A percentile compares a stretch with the other conserved stretches of the same genome.
Conservation (phyloP, 164 flowering plant genomes). For the Nelumbo lutea region DNA sequence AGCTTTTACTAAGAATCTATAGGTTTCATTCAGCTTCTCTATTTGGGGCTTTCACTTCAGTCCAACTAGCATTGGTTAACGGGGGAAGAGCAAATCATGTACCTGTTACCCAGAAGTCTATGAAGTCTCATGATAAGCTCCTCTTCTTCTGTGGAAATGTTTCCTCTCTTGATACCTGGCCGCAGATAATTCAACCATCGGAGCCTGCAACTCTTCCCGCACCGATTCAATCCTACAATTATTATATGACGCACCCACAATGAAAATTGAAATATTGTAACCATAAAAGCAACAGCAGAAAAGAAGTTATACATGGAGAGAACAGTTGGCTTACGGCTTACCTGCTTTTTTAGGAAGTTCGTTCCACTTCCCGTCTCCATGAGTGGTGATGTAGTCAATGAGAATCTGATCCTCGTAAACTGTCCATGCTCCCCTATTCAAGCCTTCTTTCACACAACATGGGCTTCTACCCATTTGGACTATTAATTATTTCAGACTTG, state of each 20-base stretch:
- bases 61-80: too few species aligned
- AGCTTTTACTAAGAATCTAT: too few species aligned
- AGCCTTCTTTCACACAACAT: slow-evolving; percentile 22
- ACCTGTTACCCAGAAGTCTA: slow-evolving; percentile 14
- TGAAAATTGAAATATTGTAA: too few species aligned
- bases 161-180: not conserved
- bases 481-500: too few species aligned
- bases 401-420: slow-evolving; percentile 26
- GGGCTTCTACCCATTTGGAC: slow-evolving; percentile 31
- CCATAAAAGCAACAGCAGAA: not conserved
- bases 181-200: slow-evolving; percentile 12
- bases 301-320: not conserved
- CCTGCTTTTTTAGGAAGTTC: slow-evolving; percentile 25
- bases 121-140: slow-evolving; percentile 6
- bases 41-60: too few species aligned
- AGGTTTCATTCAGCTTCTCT: too few species aligned
- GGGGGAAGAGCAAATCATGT: not conserved
- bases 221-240: slow-evolving; percentile 10
- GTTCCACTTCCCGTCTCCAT: slow-evolving; percentile 36
- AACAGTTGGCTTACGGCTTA: not conserved
- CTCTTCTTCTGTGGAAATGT: slow-evolving; percentile 11
- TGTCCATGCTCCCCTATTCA: slow-evolving; percentile 34
- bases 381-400: slow-evolving; percentile 12
- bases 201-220: slow-evolving; percentile 7
- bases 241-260: too few species aligned